Evolutionary conservation across 2,329 filamentous ascomycete species (phyloP), one percentile per base, ranked within the genome.

Genomic region (Pyricularia grisea): DNA sequence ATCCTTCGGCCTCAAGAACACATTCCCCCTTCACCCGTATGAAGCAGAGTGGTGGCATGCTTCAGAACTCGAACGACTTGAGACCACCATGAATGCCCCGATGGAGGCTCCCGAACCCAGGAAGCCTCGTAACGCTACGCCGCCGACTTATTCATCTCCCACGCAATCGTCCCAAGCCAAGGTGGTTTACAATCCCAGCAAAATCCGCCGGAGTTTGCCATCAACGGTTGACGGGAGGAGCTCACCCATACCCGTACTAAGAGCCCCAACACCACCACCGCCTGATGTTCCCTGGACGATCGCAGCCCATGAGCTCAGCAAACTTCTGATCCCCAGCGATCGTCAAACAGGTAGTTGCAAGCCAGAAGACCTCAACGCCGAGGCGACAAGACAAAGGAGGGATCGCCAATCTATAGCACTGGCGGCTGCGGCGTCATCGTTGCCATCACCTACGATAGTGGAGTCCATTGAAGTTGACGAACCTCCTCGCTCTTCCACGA

Each of bases 141-240:
- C 84, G 10, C 89, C 92, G 1, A 94, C 92, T 1, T 97, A 94
- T 78, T 93, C 88, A 2, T 92, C 93, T 1, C 92, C 94, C 0
- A 98, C 94, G 0, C 91, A 94, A 71, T 92, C 94, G 0, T 98
- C 93, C 61, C 88, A 89, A 1, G 92, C 93, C 28, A 97, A 92
- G 78, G 89, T 92, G 12, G 84, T 91, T 0, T 86, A 91, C 65
- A 86, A 90, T 1, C 81, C 88, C 10, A 61, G 58, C 25, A 90
- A 88, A 71, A 81, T 91, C 71, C 85, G 87, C 61, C 85, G 89
- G 31, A 91, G 84, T 71, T 78, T 88, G 31, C 90, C 90, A 2
- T 84, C 84, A 11, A 79, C 87, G 65, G 79, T 81, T 50, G 73
- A 79, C 50, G 73, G 76, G 31, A 75, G 76, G 72, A 77, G 77